Evolutionary conservation across 2,329 filamentous ascomycete species (phyloP), one percentile per base, ranked within the genome.

Genomic region (Hysterium pulicare): DNA sequence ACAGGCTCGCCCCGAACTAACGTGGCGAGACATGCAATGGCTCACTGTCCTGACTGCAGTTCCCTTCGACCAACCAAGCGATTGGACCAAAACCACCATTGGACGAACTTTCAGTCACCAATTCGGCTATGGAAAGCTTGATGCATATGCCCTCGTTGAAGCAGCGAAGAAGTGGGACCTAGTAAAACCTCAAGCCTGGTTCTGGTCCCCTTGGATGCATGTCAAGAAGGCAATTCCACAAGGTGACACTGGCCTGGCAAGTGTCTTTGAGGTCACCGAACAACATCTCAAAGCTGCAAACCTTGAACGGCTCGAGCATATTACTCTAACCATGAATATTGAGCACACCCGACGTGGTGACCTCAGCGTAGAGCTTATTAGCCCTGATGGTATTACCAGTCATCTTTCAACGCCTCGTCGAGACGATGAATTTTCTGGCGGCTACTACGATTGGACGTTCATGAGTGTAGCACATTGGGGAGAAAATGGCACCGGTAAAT

Each of bases 401-500:
- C 84, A 95, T 60, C 80, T 98, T 40, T 86, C 90, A 4, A 86
- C 83, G 10, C 74, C 84, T 2, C 85, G 93, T 50, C 77, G 77
- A 46, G 67, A 80, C 17, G 93, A 98, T 64, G 72, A 77, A 1
- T 78, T 77, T 26, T 62, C 70, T 0, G 68, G 70, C 17, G 93
- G 93, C 7, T 98, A 97, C 64, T 72, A 83, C 28, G 89, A 97
- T 69, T 98, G 93, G 93, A 97, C 91, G 0, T 98, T 98, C 59
- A 98, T 98, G 93, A 94, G 85, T 48, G 93, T 98, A 28, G 90
- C 84, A 50, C 93, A 98, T 65, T 98, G 90, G 89, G 93, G 93
- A 37, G 93, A 98, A 68, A 77, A 78, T 33, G 90, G 90, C 45
- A 68, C 90, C 44, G 93, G 93, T 40, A 90, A 81, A 17, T 98